Evolutionary conservation across 352 stramenopile genomes (phyloP), one percentile per base, ranked within the genome.

Genomic region (Phytophthora agathidicida): DNA sequence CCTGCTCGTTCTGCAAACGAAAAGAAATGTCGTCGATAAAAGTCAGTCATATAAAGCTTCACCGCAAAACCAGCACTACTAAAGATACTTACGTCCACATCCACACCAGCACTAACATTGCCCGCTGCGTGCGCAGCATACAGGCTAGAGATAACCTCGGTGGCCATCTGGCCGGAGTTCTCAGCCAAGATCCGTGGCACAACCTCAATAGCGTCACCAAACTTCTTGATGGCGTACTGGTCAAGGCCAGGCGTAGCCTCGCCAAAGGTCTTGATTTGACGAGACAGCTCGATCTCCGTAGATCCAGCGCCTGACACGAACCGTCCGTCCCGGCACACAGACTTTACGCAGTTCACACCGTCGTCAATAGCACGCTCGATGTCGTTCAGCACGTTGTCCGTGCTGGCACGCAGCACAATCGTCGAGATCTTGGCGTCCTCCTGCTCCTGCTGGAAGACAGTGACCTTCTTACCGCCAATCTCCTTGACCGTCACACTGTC

Each of bases 191-290:
- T 99, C 24, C 97, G 86, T 8, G 97, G 96, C 30, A 99, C 91
- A 32, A 99, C 91, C 74, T 99, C 97, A 24, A 99, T 84, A 19
- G 97, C 96, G 47, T 99, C 97, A 44, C 93, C 97, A 77, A 99
- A 99, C 72, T 99, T 98, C 59, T 97, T 96, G 74, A 99, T 99
- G 51, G 97, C 96, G 77, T 99, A 99, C 80, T 99, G 97, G 73
- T 99, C 97, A 47, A 99, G 86, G 19, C 97, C 98, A 2, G 96
- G 92, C 61, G 85, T 96, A n/a, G 92, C 91, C 55, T 99, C 94
- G 16, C 94, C 97, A 64, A 98, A 98, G 59, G 79, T 90, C 59
- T 96, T 87, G 41, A 99, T 88, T 61, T 96, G 89, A 47, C 96
- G 86, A 37, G 94, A 96, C 43, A 99, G 85, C 62, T 98, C 96